These are phyloP conservation scores for Penicillium parvum DNA, from an alignment of 495 filamentous ascomycete species.

Conservation along the genomic window DNA sequence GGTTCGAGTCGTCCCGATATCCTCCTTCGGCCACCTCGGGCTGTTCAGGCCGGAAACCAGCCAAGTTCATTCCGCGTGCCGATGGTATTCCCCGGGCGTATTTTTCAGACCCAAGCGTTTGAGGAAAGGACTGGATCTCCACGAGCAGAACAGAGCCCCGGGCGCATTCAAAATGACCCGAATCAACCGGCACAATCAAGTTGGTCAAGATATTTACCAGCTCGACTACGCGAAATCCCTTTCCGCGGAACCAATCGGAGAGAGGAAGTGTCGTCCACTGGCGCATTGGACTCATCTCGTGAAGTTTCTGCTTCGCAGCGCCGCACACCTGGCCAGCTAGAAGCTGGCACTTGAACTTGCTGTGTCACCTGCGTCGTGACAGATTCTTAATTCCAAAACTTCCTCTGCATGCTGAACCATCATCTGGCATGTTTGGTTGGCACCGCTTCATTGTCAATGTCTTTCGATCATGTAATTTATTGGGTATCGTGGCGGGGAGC, in stretches of 20 bases:
- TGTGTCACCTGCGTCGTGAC: not conserved
- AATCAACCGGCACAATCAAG: slow-evolving; percentile 1
- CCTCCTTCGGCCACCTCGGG: slow-evolving; percentile 17
- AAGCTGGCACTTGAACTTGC: slow-evolving; percentile 23
- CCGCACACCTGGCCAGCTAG: slow-evolving; percentile 32
- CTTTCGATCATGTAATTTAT: slow-evolving; percentile 21
- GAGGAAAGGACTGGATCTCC: not conserved
- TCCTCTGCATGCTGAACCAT: slow-evolving; percentile 12
- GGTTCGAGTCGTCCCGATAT: slow-evolving; percentile 8
- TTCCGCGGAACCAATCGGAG: too few relatives aligned
- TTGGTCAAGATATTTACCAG: slow-evolving; percentile 20
- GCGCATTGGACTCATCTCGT: not conserved
- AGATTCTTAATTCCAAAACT: slow-evolving; percentile 3
- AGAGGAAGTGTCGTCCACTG: too few relatives aligned
- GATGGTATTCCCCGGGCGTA: slow-evolving; percentile 12
- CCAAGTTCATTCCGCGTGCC: slow-evolving; percentile 11
- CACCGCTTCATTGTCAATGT: slow-evolving; percentile 17
- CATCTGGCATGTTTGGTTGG: slow-evolving; percentile 33
- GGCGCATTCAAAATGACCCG: not conserved
- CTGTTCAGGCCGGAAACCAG: slow-evolving; percentile 10
- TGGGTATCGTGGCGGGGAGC: slow-evolving; percentile 1
- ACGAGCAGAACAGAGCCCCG: not conserved
- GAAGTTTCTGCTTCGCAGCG: not conserved
- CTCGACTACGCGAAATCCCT: slow-evolving; percentile 13
- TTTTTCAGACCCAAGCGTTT: slow-evolving; percentile 11